Conservation (phyloP, 2,329 filamentous ascomycete genomes). For the Xylariaceae sp. region DNA sequence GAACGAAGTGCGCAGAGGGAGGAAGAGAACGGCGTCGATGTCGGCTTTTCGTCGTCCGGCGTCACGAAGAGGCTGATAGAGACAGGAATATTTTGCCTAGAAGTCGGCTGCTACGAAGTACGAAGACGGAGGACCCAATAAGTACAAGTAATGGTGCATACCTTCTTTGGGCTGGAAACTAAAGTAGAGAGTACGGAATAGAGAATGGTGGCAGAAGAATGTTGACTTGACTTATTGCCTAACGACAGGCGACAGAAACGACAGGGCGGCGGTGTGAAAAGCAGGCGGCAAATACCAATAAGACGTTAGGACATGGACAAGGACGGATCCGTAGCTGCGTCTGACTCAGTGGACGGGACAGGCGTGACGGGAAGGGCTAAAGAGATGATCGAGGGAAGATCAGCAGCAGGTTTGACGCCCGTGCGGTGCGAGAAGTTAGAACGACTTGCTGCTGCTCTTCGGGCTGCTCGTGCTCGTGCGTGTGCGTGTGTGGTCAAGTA, state of each 20-base stretch:
- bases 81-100: not conserved
- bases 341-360: not conserved
- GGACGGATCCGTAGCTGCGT: not conserved
- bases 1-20: not conserved
- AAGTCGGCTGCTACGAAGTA: not conserved
- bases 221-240: not conserved
- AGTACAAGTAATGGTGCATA: not conserved
- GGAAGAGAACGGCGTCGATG: not conserved
- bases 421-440: conserved; percentile 6
- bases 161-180: not conserved
- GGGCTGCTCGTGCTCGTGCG: conserved; percentile 4
- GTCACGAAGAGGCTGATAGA: not conserved
- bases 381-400: not conserved
- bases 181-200: not conserved
- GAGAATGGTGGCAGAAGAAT: not conserved
- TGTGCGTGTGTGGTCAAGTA: no score
- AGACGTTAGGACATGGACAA: not conserved
- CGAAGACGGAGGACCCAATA: no score
- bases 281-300: not conserved
- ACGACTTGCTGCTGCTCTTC: conserved; percentile 8
- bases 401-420: conserved; percentile 13
- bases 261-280: conserved; percentile 1
- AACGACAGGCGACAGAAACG: conserved; percentile 7
- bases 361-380: not conserved
- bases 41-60: not conserved